phyloP scores from a whole-genome alignment of 1,284 basidiomycete genomes.

The Puccinia sorghi region DNA sequence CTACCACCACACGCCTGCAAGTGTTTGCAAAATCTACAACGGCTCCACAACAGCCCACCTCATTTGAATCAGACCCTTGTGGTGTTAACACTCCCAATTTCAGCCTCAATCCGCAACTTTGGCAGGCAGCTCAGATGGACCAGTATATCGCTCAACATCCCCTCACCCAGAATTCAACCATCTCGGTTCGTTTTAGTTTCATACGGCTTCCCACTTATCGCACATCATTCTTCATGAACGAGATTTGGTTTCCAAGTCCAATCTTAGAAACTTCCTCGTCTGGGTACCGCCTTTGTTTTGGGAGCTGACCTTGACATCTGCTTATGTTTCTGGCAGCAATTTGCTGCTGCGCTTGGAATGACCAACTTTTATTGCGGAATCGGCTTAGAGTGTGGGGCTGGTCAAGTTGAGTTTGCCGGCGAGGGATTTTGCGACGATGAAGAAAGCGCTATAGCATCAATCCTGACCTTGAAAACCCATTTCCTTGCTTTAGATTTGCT shows the following conservation, averaged over 20 bases:
- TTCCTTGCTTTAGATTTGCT: conserved; percentile 27
- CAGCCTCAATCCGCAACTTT: conserved; percentile 23
- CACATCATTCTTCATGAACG: not conserved
- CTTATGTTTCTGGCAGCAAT: conserved; percentile 28
- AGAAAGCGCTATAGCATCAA: not conserved
- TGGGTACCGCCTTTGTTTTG: not conserved
- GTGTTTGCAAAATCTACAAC: not conserved
- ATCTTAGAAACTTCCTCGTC: not conserved
- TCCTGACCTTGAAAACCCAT: not conserved
- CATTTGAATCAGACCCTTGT: conserved; percentile 23
- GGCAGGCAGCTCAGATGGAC: conserved; percentile 19
- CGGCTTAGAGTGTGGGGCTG: conserved; percentile 14
- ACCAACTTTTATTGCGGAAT: conserved; percentile 39
- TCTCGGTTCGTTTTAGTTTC: conserved; percentile 3
- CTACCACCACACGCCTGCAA: not conserved
- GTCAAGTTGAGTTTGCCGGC: conserved; percentile 19
- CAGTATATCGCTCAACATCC: conserved; percentile 24
- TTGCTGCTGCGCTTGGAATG: conserved; percentile 21
- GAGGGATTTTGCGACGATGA: not conserved
- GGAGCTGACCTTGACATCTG: not conserved
- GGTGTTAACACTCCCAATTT: conserved; percentile 10
- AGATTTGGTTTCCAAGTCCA: not conserved
- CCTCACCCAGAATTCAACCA: conserved; percentile 8
- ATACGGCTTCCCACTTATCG: not conserved
- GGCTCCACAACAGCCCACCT: not conserved